Base-by-base conservation (phyloP, 2,329 filamentous ascomycete species). In the Mycocentrospora acerina region DNA sequence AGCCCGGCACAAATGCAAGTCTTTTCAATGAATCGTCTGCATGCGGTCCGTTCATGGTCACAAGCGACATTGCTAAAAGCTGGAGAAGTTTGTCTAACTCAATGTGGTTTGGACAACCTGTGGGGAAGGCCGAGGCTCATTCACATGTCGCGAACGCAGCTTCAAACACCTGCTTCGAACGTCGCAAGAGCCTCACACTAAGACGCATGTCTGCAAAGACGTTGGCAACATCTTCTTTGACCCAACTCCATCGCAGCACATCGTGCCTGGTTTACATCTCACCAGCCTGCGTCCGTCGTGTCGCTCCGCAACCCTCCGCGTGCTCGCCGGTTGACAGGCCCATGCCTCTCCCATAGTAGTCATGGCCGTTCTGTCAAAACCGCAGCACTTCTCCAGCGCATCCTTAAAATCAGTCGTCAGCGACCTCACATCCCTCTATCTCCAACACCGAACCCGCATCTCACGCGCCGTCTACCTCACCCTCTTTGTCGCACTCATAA, bases 401-500 rank as follows among this genome's bases (percentile, higher is more conserved):
- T 60, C 62, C 31, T 40, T 67, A 33, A 69, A 66, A 44, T 56
- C 59, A 18, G 51, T 68, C 25, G 48, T 68, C 24, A 64, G 62
- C 37, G 63, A 69, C 19, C 56, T 70, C 34, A 67, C 66, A 10
- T 46, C 50, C 14, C 49, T 65, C 3, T 70, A 70, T 48, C 60
- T 70, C 27, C 43, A 61, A 35, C 55, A 70, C 41, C 66, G 67
- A 15, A 69, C 67, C 15, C 55, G 64, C 32, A 69, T 70, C 50
- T 69, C 67, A n/a, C 64, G 67, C 46, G 66, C 65, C 27, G 62
- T 70, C 3, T 70, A 69, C 47, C 61, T 67, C 3, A 65, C 61
- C 4, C 59, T 69, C 48, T 73, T 74, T 35, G 66, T 68, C 33
- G 55, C 64, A 18, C 60, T 68, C 35, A 66, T 69, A 44, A 90